Evolutionary conservation across 2,329 filamentous ascomycete genomes (phyloP).

Genomic region (Graphiopsis chlorocephala): DNA sequence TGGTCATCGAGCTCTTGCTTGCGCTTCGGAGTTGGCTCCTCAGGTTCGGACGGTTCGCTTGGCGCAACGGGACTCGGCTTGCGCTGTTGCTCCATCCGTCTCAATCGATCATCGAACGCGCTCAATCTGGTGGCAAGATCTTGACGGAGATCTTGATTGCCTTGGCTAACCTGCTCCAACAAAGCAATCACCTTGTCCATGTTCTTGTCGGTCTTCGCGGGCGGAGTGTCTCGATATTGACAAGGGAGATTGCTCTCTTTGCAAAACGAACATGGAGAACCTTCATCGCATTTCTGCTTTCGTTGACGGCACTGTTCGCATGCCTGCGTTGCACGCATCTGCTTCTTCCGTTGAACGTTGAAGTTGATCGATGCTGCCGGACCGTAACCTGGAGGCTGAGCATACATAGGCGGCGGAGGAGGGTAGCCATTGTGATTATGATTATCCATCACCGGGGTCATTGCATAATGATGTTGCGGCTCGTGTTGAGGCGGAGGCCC

Average conservation of each 20-base stretch:
- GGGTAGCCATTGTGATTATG: constrained; percentile 29
- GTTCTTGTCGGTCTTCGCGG: constrained; percentile 65
- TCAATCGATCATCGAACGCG: constrained; percentile 26
- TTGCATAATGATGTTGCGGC: constrained; percentile 28
- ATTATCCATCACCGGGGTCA: constrained; percentile 31
- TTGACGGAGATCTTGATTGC: background rate
- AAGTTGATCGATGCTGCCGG: constrained; percentile 26
- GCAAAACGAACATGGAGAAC: constrained; percentile 78
- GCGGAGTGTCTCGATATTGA: constrained; percentile 85
- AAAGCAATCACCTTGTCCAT: constrained; percentile 46
- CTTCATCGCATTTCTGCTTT: constrained; percentile 90
- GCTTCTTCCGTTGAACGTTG: constrained; percentile 32
- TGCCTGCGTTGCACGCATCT: constrained; percentile 58
- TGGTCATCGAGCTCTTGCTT: constrained; percentile 79
- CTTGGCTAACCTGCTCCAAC: constrained; percentile 2
- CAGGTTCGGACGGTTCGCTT: constrained; percentile 13
- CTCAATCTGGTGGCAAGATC: constrained; percentile 5
- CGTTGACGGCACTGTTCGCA: constrained; percentile 85
- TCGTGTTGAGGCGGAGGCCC: constrained; percentile 18
- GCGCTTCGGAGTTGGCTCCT: constrained; percentile 42
- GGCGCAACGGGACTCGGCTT: constrained; percentile 10
- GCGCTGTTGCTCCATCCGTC: constrained; percentile 25
- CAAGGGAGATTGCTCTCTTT: constrained; percentile 81
- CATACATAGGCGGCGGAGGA: constrained; percentile 28
- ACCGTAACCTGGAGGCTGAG: constrained; percentile 24